phyloP scores from a whole-genome alignment of 768 basidiomycete species.

The Amanita inopinata region DNA sequence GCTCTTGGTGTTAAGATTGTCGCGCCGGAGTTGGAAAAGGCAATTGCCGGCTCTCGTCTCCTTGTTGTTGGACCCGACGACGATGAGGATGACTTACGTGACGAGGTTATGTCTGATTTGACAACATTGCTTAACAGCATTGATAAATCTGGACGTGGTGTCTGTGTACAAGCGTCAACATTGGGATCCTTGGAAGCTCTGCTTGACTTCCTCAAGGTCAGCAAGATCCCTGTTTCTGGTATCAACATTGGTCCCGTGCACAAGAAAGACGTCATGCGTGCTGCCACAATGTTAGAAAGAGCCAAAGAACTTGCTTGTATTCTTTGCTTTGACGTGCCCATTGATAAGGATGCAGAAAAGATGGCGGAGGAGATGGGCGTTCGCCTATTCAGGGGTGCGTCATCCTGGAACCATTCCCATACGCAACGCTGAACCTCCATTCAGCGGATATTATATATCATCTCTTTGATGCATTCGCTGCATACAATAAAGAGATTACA shows the following conservation, averaged over 20 bases:
- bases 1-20: constrained; percentile 94
- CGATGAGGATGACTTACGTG: constrained; percentile 89
- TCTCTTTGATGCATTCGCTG: constrained; percentile 91
- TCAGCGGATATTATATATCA: constrained; percentile 98
- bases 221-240: constrained; percentile 95
- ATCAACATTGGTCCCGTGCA: constrained; percentile 98
- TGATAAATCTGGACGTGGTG: constrained; percentile 92
- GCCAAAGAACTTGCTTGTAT: constrained; percentile 93
- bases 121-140: constrained; percentile 82
- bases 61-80: constrained; percentile 92
- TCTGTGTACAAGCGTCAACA: constrained; percentile 96
- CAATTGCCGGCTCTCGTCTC: constrained; percentile 92
- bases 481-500: constrained; percentile 83
- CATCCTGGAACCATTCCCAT: not conserved
- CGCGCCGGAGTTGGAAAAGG: constrained; percentile 93
- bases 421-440: constrained; percentile 9
- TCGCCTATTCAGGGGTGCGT: constrained; percentile 80
- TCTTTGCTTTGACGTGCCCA: constrained; percentile 90
- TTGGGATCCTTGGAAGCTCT: constrained; percentile 95
- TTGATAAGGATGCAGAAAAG: constrained; percentile 89
- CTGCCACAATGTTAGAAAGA: constrained; percentile 90
- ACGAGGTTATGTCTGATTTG: constrained; percentile 95
- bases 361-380: constrained; percentile 93
- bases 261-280: constrained; percentile 90
- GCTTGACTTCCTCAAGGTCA: constrained; percentile 87